Percentiles rank a stretch among this genome's conserved stretches.
Evolutionary conservation across 208 protist species (phyloP).

Genomic region (Leishmania arabica): DNA sequence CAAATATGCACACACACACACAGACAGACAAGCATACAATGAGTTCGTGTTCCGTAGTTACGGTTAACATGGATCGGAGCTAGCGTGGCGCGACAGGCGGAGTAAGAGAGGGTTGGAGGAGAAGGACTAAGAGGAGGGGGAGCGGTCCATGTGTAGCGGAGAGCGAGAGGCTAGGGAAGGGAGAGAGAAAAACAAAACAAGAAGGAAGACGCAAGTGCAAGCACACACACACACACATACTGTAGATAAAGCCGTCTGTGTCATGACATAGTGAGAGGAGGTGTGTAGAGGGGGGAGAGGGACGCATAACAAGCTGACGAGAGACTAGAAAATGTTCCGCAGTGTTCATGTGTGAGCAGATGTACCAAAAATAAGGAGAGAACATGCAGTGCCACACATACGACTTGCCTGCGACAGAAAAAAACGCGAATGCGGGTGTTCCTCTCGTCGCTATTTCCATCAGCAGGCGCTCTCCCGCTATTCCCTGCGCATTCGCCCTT

Average conservation of each 20-base stretch:
- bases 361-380: neutral
- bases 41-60: neutral
- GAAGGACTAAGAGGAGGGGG: neutral
- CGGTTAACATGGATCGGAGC: neutral
- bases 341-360: neutral
- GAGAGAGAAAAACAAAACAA: neutral
- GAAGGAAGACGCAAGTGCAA: neutral
- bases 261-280: neutral
- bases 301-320: neutral
- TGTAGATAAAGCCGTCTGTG: neutral
- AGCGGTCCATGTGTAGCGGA: neutral
- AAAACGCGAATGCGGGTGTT: neutral
- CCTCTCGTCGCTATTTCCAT: neutral
- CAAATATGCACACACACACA: slow-evolving; percentile 3
- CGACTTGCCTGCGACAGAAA: neutral
- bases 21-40: neutral
- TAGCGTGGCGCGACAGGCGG: neutral
- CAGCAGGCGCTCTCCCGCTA: neutral
- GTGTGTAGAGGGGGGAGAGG: neutral
- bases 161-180: neutral
- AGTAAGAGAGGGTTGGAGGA: neutral
- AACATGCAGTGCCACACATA: neutral
- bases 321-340: neutral
- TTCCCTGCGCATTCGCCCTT: neutral
- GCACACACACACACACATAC: neutral